Percentiles rank a stretch among this genome's conserved stretches.
Evolutionary conservation across 306 rosid genomes (phyloP).

Genomic region (Mimosa bimucronata): DNA sequence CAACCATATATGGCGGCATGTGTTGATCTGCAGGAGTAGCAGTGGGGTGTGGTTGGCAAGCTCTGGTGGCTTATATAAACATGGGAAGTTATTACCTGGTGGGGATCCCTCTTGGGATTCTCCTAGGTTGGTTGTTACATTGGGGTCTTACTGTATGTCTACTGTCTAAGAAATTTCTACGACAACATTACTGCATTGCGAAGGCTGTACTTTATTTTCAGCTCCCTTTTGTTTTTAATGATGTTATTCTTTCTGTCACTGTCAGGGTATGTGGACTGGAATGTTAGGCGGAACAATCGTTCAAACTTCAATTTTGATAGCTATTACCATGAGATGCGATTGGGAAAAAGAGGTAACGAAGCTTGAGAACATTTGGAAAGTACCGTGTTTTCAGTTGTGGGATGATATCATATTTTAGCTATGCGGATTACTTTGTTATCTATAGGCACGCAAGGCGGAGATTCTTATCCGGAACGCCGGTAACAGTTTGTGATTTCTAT

Average conservation of each 20-base stretch:
- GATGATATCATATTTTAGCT: background rate
- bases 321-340: constrained; percentile 55
- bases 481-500: background rate
- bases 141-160: constrained; percentile 52
- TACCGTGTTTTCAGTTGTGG: background rate
- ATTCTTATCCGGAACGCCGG: constrained; percentile 34
- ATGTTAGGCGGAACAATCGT: constrained; percentile 70
- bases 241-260: background rate
- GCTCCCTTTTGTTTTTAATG: constrained; percentile 9
- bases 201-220: constrained; percentile 2
- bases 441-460: constrained; percentile 52
- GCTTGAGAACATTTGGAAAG: background rate
- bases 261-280: constrained; percentile 68
- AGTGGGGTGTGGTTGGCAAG: constrained; percentile 71
- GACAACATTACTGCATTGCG: background rate
- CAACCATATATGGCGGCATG: constrained; percentile 5
- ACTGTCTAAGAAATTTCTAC: background rate
- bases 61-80: constrained; percentile 58
- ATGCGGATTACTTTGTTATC: constrained; percentile 31
- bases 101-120: constrained; percentile 59
- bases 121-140: constrained; percentile 57
- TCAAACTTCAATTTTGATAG: constrained; percentile 54
- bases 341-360: constrained; percentile 65
- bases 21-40: constrained; percentile 62
- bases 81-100: constrained; percentile 64